A percentile compares a stretch with the other conserved stretches of the same genome.
phyloP scores from a whole-genome alignment of 2,329 filamentous ascomycete species.

The Keithomyces neogunnii region DNA sequence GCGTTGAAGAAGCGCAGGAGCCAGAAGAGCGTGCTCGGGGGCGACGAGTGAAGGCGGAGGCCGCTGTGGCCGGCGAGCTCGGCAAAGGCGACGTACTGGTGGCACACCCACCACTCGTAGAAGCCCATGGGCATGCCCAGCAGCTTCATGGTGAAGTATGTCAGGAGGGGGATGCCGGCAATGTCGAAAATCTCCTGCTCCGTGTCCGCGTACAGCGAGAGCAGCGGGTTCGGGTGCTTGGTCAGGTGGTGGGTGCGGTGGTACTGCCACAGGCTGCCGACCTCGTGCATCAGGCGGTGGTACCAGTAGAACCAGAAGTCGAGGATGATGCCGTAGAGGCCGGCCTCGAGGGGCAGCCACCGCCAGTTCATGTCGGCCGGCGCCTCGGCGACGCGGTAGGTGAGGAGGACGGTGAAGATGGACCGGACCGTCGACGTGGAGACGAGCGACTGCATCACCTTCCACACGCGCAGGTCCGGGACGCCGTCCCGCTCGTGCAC shows the following conservation, averaged over 20 bases:
- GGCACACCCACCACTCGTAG: constrained; percentile 38
- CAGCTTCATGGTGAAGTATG: constrained; percentile 25
- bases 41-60: constrained; percentile 20
- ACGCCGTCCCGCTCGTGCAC: constrained; percentile 24
- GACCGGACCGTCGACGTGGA: constrained; percentile 15
- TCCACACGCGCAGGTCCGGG: constrained; percentile 20
- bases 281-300: constrained; percentile 28
- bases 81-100: constrained; percentile 31
- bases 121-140: constrained; percentile 33
- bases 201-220: constrained; percentile 26
- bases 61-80: constrained; percentile 20
- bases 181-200: constrained; percentile 35
- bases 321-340: not conserved
- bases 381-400: constrained; percentile 11
- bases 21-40: constrained; percentile 23
- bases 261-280: constrained; percentile 24
- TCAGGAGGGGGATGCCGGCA: constrained; percentile 28
- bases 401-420: constrained; percentile 15
- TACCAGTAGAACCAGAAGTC: constrained; percentile 1
- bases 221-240: constrained; percentile 17
- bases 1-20: constrained; percentile 21
- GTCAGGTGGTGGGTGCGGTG: constrained; percentile 31
- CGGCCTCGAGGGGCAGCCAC: constrained; percentile 19
- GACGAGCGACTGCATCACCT: constrained; percentile 8
- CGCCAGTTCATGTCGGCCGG: constrained; percentile 12